Evolutionary conservation across 2,329 filamentous ascomycete genomes (phyloP).

Genomic region (Penicillium sp.): DNA sequence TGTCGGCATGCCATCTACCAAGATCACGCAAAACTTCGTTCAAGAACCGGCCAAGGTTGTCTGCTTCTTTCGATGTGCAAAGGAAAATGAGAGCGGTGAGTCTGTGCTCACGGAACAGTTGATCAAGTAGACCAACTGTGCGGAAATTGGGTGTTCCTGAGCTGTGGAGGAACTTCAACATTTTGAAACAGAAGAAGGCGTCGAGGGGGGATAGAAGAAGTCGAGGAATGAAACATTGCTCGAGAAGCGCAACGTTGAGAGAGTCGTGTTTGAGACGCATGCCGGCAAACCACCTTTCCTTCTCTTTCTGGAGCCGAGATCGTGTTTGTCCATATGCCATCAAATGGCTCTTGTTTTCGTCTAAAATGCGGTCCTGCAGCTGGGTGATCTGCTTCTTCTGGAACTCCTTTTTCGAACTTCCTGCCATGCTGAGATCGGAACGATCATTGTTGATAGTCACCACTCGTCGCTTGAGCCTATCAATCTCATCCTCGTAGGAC

Average conservation of each 20-base stretch:
- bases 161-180: constrained; percentile 85
- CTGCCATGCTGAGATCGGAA: constrained; percentile 69
- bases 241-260: constrained; percentile 75
- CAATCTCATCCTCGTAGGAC: constrained; percentile 76
- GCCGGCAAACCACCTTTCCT: constrained; percentile 74
- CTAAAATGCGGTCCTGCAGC: constrained; percentile 67
- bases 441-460: constrained; percentile 69
- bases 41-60: constrained; percentile 89
- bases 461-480: constrained; percentile 67
- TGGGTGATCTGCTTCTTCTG: constrained; percentile 70
- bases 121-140: constrained; percentile 78
- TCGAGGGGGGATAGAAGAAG: constrained; percentile 81
- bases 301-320: constrained; percentile 71
- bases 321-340: constrained; percentile 67
- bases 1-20: constrained; percentile 78
- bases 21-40: constrained; percentile 80
- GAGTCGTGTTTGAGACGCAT: constrained; percentile 64
- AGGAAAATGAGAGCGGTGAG: constrained; percentile 82
- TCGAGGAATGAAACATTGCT: constrained; percentile 90
- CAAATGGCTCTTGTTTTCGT: constrained; percentile 71
- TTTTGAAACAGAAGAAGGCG: constrained; percentile 82
- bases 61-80: constrained; percentile 85
- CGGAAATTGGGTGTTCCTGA: constrained; percentile 83
- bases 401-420: constrained; percentile 66
- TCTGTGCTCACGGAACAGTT: constrained; percentile 80